Conservation (phyloP, 495 filamentous ascomycete species). For the Neurospora sp. region DNA sequence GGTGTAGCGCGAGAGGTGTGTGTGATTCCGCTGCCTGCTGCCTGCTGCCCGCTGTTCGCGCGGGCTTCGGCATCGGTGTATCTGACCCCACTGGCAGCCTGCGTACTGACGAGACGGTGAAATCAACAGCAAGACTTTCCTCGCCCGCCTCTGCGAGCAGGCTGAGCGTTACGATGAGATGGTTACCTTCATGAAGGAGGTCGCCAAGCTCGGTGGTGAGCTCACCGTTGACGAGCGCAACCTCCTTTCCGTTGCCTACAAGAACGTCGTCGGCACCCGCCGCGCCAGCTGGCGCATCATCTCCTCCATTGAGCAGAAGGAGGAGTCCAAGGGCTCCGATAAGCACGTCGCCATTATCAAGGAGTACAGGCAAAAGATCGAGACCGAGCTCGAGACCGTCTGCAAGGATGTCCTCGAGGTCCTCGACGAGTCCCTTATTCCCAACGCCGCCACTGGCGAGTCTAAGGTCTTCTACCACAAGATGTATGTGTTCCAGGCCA, state of each 20-base stretch:
- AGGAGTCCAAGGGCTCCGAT: conserved; percentile 97
- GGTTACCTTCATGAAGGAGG: conserved; percentile 99
- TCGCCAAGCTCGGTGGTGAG: conserved; percentile 96
- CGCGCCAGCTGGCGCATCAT: conserved; percentile 99
- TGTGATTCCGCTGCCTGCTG: conserved; percentile 10
- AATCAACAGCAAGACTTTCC: conserved; percentile 91
- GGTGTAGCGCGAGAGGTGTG: conserved; percentile 75
- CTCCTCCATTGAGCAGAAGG: conserved; percentile 99
- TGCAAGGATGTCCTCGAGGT: conserved; percentile 98
- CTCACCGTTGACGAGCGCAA: conserved; percentile 98
- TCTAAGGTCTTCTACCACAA: conserved; percentile 99
- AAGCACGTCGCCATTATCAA: conserved; percentile 94
- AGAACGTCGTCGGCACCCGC: conserved; percentile 98
- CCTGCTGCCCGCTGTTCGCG: neutral
- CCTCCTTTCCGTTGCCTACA: conserved; percentile 97
- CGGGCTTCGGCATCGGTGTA: neutral
- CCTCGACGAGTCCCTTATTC: conserved; percentile 89
- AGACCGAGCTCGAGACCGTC: conserved; percentile 93
- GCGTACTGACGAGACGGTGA: conserved; percentile 17
- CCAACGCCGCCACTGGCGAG: conserved; percentile 95
- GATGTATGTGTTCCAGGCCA: conserved; percentile 59
- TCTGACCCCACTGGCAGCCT: conserved; percentile 1
- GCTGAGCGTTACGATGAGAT: conserved; percentile 99
- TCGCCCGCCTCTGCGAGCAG: conserved; percentile 99
- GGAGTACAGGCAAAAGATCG: conserved; percentile 98